Evolutionary conservation across 768 basidiomycete genomes (phyloP), one percentile per base, ranked within the genome.

Genomic region (Leccinum uliginosum): DNA sequence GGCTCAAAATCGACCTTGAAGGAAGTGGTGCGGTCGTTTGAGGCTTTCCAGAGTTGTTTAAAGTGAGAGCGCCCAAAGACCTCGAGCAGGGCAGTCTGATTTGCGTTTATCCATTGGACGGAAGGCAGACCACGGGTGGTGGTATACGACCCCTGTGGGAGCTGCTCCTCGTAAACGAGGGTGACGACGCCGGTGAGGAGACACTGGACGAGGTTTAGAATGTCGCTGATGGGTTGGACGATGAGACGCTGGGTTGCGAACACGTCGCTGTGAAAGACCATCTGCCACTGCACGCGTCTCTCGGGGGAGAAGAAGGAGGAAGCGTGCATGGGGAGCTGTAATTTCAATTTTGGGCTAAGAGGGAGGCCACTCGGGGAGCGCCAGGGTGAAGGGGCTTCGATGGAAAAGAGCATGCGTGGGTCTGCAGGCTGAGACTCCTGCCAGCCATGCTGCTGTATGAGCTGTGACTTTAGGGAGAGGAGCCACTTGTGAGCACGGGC

Each of bases 221-320:
- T 84, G 69, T 87, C 86, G 71, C 80, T 83, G 69, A 88, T 80
- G 49, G 86, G 86, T 29, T 81, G 80, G 54, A 83, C 81, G 62
- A 84, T 81, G 70, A 85, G 84, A 32, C 86, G 78, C 55, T 86
- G 80, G 27, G 83, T 84, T 65, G 85, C 85, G 72, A 87, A 88
- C 51, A 84, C 82, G 71, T 87, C 86, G 65, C 82, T 83, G 68
- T 87, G 89, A 68, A 93, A 93, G 64, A 91, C 88, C 89, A 91
- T 91, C 70, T 91, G 83, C 90, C 91, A 93, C 68, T 91, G 89
- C 47, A 91, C 81, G 58, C 88, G 83, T 62, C 90, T 77, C 69
- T 92, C 88, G 11, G 89, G 89, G 50, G 86, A 87, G 75, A 92
- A 93, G 73, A 93, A 92, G 24, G 90, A 89, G 40, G 85, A 86